A percentile compares a stretch with the other conserved stretches of the same genome.
These are phyloP conservation scores for Erigeron canadensis DNA, from an alignment of 129 eudicot genomes.

Conservation along the genomic window DNA sequence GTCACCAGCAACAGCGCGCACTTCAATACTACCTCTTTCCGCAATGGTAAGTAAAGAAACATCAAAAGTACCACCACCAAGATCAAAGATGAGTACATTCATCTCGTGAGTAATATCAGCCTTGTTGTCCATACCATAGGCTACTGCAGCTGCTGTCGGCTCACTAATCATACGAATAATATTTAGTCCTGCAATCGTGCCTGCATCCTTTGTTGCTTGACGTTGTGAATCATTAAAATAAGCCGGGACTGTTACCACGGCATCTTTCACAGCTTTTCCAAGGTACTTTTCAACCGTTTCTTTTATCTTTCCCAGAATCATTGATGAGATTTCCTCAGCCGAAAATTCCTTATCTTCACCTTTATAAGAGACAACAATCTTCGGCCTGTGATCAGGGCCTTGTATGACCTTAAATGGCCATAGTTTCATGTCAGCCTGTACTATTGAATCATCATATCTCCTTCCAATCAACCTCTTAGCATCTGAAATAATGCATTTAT, in stretches of 20 bases:
- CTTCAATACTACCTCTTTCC: not conserved
- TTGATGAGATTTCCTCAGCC: not conserved
- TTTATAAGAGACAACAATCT: not conserved
- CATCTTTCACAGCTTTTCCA: not conserved
- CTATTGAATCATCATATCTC: not conserved
- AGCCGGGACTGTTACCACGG: not conserved
- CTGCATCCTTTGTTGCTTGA: not conserved
- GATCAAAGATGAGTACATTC: not conserved
- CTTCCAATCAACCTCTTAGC: slow-evolving; percentile 5
- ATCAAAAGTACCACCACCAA: not conserved
- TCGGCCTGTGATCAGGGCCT: not conserved
- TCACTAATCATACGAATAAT: not conserved
- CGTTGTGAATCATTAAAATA: not conserved
- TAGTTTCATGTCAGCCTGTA: not conserved
- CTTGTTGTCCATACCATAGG: not conserved
- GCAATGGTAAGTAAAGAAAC: not conserved
- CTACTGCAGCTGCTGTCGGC: not conserved
- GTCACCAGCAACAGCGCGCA: slow-evolving; percentile 2
- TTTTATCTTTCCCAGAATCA: not conserved
- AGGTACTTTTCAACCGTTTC: not conserved
- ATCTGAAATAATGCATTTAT: not conserved
- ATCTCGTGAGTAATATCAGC: not conserved
- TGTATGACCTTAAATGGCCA: not conserved
- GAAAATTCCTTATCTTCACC: not conserved
- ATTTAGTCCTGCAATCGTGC: not conserved